Evolutionary conservation across 192 early-diverging fungal genomes (phyloP).

Genomic region (Entomortierella lignicola): DNA sequence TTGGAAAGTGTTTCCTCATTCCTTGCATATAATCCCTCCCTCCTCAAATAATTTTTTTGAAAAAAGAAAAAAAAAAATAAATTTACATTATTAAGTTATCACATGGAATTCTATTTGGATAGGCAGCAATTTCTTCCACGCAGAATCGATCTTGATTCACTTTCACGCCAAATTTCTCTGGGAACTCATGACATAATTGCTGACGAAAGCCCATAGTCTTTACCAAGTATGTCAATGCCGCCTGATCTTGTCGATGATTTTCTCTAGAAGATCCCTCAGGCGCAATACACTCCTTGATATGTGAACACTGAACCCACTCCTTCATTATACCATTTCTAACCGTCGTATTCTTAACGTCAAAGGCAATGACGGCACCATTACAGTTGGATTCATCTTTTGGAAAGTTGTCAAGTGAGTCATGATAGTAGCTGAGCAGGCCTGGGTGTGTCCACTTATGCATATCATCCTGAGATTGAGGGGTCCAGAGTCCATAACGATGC

Average conservation of each 20-base stretch:
- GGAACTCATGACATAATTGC: slow-evolving; percentile 32
- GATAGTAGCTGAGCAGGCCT: slow-evolving; percentile 56
- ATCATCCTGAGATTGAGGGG: slow-evolving; percentile 45
- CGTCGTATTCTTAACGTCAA: slow-evolving; percentile 53
- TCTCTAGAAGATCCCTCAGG: slow-evolving; percentile 56
- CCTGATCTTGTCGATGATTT: slow-evolving; percentile 64
- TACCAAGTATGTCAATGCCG: slow-evolving; percentile 59
- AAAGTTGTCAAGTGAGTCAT: slow-evolving; percentile 37
- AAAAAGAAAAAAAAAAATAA: not conserved
- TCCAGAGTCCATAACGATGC: slow-evolving; percentile 54
- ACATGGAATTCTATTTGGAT: slow-evolving; percentile 5
- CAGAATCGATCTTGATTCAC: slow-evolving; percentile 46
- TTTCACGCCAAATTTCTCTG: slow-evolving; percentile 25
- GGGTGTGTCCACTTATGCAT: slow-evolving; percentile 59
- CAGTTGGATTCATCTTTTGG: slow-evolving; percentile 48
- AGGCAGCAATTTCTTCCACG: slow-evolving; percentile 16
- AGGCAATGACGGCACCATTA: slow-evolving; percentile 59
- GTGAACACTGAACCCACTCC: slow-evolving; percentile 58
- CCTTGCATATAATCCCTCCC: not conserved
- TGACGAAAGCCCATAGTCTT: slow-evolving; percentile 43
- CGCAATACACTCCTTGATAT: slow-evolving; percentile 62
- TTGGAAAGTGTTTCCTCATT: slow-evolving; percentile 9
- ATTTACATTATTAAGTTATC: not conserved
- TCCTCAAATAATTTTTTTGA: not conserved
- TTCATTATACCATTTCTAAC: slow-evolving; percentile 51